Conservation (phyloP, 2,329 filamentous ascomycete species). For the Chaetomium sp. region DNA sequence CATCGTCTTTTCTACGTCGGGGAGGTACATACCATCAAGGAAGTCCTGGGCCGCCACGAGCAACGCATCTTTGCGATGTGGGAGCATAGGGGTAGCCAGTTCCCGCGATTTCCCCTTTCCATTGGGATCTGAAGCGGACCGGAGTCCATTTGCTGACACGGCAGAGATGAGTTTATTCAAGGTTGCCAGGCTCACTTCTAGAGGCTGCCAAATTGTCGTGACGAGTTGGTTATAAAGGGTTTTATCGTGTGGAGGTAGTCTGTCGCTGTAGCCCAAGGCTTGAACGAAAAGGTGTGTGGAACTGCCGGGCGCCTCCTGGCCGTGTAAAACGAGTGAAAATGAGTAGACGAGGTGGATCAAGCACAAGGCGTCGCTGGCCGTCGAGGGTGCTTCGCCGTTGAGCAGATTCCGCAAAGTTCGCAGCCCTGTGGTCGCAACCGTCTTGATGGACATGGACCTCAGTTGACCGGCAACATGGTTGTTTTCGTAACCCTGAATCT, state of each 20-base stretch:
- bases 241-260: conserved; percentile 33
- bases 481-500: conserved; percentile 33
- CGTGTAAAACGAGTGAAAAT: conserved; percentile 41
- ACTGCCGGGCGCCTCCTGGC: conserved; percentile 32
- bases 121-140: conserved; percentile 22
- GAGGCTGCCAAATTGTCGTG: conserved; percentile 43
- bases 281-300: conserved; percentile 41
- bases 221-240: conserved; percentile 39
- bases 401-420: conserved; percentile 36
- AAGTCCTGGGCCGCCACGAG: conserved; percentile 40
- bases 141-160: conserved; percentile 13
- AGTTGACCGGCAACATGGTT: conserved; percentile 40
- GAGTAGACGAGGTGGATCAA: conserved; percentile 48
- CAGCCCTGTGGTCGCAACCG: conserved; percentile 38
- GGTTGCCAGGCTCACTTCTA: conserved; percentile 27
- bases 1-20: no score
- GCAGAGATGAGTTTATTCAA: conserved; percentile 26
- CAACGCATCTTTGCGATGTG: conserved; percentile 32
- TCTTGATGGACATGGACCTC: conserved; percentile 32
- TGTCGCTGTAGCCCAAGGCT: conserved; percentile 38
- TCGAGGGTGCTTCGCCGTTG: conserved; percentile 31
- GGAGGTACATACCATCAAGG: conserved; percentile 40
- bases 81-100: conserved; percentile 7
- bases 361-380: conserved; percentile 42
- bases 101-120: conserved; percentile 40